phyloP scores from a whole-genome alignment of 768 basidiomycete species.

The Mycena filopes region DNA sequence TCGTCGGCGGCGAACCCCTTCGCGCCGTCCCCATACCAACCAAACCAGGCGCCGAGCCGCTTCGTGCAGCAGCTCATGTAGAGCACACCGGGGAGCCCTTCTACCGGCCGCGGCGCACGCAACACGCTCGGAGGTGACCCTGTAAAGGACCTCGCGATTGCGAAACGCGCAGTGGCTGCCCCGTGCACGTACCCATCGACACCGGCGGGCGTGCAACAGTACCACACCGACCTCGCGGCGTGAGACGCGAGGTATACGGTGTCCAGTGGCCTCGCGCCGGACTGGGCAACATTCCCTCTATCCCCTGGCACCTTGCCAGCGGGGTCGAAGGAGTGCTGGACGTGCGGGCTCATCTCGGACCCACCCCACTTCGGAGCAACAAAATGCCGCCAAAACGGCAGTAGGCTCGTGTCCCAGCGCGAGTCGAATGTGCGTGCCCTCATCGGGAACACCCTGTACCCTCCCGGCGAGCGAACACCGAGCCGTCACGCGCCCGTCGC shows the following conservation, averaged over 20 bases:
- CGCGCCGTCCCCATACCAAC: neutral
- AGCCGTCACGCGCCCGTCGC: neutral
- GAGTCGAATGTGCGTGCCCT: constrained; percentile 7
- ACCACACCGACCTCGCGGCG: neutral
- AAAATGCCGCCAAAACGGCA: neutral
- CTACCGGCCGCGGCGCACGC: neutral
- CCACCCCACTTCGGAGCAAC: constrained; percentile 1
- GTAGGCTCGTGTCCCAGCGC: neutral
- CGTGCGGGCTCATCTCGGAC: neutral
- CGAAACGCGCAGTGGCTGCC: neutral
- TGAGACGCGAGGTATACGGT: neutral
- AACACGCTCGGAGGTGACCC: constrained; percentile 11
- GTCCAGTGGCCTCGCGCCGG: neutral
- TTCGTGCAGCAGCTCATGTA: neutral
- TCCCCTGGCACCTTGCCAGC: constrained; percentile 2
- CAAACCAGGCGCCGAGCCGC: neutral
- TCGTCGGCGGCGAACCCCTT: neutral
- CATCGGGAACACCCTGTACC: constrained; percentile 1
- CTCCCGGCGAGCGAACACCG: neutral
- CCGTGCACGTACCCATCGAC: neutral
- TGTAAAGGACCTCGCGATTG: neutral
- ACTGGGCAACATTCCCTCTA: neutral
- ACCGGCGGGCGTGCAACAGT: neutral
- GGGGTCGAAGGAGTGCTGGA: constrained; percentile 16
- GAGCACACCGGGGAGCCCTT: neutral